These are phyloP conservation scores for Albophoma yamanashiensis DNA, from an alignment of 2,329 filamentous ascomycete genomes.

Conservation along the genomic window DNA sequence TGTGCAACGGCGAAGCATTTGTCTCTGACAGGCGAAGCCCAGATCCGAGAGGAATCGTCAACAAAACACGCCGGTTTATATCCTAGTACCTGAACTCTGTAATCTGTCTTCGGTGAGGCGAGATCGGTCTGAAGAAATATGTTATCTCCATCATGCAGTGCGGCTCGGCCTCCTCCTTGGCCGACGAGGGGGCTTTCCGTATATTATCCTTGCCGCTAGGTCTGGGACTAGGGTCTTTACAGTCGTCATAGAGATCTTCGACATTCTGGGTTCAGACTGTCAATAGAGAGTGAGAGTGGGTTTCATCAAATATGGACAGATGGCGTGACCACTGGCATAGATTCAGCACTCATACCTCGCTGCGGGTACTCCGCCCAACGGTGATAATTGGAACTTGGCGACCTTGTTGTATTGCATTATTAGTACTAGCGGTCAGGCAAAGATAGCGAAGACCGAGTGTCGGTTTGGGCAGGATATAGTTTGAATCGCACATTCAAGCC, in stretches of 20 bases:
- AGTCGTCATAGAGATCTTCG: not conserved
- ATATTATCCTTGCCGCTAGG: not conserved
- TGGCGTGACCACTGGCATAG: not conserved
- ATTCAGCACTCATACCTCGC: not conserved
- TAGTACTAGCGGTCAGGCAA: not conserved
- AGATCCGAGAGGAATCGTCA: not conserved
- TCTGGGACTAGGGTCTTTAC: not conserved
- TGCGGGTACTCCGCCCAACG: not conserved
- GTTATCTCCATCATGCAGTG: not conserved
- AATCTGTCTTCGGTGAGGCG: not conserved
- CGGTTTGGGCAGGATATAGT: conserved; percentile 5
- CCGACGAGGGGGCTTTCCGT: not conserved
- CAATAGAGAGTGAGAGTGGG: not conserved
- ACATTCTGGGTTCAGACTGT: not conserved
- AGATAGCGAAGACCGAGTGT: not conserved
- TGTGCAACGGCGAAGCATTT: not conserved
- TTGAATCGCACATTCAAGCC: conserved; percentile 8
- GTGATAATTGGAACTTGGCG: not conserved
- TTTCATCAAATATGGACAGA: not conserved
- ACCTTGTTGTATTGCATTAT: not conserved
- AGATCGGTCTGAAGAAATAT: not conserved
- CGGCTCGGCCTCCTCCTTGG: not conserved
- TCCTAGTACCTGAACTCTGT: not conserved
- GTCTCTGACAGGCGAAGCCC: not conserved
- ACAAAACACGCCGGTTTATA: not conserved